Percentiles rank a stretch among this genome's conserved stretches.
Evolutionary conservation across 768 basidiomycete genomes (phyloP).

Genomic region (Boletus reticulatus): DNA sequence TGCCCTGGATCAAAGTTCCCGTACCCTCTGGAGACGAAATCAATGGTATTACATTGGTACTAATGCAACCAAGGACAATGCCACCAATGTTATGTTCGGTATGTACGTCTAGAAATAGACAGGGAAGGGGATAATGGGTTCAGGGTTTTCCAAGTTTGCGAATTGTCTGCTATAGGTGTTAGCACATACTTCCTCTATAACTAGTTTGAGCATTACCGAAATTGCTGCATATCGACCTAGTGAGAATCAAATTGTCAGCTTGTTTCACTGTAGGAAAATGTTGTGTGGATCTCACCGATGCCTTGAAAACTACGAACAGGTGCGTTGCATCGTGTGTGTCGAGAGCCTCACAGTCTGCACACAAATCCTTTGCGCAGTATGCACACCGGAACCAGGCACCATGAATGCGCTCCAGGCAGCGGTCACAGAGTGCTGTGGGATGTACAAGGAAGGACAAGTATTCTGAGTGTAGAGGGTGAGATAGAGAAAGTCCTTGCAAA

Average conservation of each 20-base stretch:
- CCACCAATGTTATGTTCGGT: neutral
- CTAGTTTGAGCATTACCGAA: slow-evolving; percentile 47
- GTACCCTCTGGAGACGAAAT: neutral
- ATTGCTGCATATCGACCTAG: slow-evolving; percentile 71
- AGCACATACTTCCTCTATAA: slow-evolving; percentile 4
- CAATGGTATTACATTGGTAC: neutral
- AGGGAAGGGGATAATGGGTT: slow-evolving; percentile 61
- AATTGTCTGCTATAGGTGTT: slow-evolving; percentile 40
- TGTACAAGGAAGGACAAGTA: slow-evolving; percentile 66
- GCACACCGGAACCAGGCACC: slow-evolving; percentile 92
- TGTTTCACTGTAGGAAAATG: neutral
- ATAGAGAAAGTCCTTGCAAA: neutral
- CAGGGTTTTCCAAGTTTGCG: slow-evolving; percentile 56
- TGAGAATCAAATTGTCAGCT: slow-evolving; percentile 8
- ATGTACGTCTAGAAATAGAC: slow-evolving; percentile 46
- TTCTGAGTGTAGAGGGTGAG: slow-evolving; percentile 35
- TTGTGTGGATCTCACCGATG: slow-evolving; percentile 47
- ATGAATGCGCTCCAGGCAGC: slow-evolving; percentile 76
- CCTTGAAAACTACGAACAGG: slow-evolving; percentile 87
- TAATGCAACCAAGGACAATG: slow-evolving; percentile 1
- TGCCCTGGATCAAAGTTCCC: neutral
- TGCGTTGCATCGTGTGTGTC: slow-evolving; percentile 84
- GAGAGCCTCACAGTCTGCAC: slow-evolving; percentile 73
- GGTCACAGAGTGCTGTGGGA: slow-evolving; percentile 75
- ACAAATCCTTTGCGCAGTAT: slow-evolving; percentile 86